A percentile compares a stretch with the other conserved stretches of the same genome.
phyloP scores from a whole-genome alignment of 768 basidiomycete genomes.

The Cystobasidiopsis lactophilus region DNA sequence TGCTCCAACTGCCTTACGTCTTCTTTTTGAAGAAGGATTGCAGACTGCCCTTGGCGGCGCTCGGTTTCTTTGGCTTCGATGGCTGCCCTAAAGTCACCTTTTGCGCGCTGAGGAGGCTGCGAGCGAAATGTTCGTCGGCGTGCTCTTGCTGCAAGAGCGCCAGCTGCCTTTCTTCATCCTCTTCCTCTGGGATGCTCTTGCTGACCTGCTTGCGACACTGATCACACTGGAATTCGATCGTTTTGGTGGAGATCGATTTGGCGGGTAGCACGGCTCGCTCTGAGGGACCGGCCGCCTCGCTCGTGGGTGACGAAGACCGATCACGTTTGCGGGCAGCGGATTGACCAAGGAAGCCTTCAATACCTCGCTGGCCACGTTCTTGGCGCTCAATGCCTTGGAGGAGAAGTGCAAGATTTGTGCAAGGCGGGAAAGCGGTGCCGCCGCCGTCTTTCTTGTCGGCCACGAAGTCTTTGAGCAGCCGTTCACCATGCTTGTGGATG shows the following conservation, averaged over 20 bases:
- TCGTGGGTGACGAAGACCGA: constrained; percentile 4
- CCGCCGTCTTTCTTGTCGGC: constrained; percentile 26
- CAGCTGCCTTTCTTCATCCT: constrained; percentile 1
- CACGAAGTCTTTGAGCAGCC: constrained; percentile 70
- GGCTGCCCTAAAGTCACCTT: background rate
- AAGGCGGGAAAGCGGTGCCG: constrained; percentile 31
- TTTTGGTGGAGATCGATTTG: constrained; percentile 21
- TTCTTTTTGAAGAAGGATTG: too few species aligned
- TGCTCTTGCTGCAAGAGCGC: constrained; percentile 35
- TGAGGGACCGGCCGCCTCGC: constrained; percentile 2
- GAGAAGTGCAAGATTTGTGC: constrained; percentile 47
- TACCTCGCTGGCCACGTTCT: constrained; percentile 60
- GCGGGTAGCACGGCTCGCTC: constrained; percentile 23
- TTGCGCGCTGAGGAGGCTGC: constrained; percentile 32
- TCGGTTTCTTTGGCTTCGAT: background rate
- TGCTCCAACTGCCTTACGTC: too few species aligned
- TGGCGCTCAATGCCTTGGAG: constrained; percentile 56
- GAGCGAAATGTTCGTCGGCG: constrained; percentile 71
- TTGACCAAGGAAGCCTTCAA: constrained; percentile 57
- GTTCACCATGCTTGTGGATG: constrained; percentile 51
- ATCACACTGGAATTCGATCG: constrained; percentile 29
- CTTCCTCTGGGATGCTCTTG: background rate
- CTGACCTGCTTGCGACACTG: constrained; percentile 19
- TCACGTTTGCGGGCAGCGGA: background rate
- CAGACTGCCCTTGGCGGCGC: too few species aligned